A percentile compares a stretch with the other conserved stretches of the same genome.
Evolutionary conservation across 2,329 filamentous ascomycete genomes (phyloP).

Genomic region (Pseudocercospora cruenta): DNA sequence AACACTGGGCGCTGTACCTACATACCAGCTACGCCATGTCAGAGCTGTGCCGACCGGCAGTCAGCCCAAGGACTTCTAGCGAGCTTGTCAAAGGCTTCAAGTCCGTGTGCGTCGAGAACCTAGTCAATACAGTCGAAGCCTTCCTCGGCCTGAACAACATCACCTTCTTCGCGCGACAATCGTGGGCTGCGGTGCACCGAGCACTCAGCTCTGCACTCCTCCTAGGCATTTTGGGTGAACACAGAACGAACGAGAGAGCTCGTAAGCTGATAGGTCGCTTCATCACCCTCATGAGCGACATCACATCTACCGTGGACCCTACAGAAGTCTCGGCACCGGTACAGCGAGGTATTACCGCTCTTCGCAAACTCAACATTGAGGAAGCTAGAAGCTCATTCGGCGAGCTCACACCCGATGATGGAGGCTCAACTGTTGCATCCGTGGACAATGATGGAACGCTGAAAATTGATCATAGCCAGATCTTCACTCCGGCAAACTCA

Average conservation of each 20-base stretch:
- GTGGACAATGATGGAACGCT: constrained; percentile 22
- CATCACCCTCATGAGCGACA: constrained; percentile 50
- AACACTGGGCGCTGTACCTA: constrained; percentile 63
- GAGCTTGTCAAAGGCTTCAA: constrained; percentile 54
- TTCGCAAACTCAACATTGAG: constrained; percentile 46
- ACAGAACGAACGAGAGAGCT: constrained; percentile 54
- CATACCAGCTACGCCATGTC: constrained; percentile 66
- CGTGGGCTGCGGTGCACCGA: constrained; percentile 42
- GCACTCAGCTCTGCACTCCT: constrained; percentile 45
- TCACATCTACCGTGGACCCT: constrained; percentile 52
- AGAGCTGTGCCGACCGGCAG: constrained; percentile 63
- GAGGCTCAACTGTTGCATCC: constrained; percentile 15
- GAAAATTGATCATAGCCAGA: constrained; percentile 31
- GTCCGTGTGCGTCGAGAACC: constrained; percentile 58
- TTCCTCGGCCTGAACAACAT: constrained; percentile 63
- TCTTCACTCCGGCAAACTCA: constrained; percentile 35
- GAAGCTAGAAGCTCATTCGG: constrained; percentile 19
- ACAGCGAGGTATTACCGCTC: constrained; percentile 50
- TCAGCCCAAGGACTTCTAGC: constrained; percentile 55
- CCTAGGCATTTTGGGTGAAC: constrained; percentile 47
- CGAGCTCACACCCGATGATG: constrained; percentile 15
- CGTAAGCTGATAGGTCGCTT: constrained; percentile 51
- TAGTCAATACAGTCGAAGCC: constrained; percentile 61
- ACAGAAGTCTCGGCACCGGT: constrained; percentile 53
- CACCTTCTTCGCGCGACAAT: constrained; percentile 45